Evolutionary conservation across 2,329 filamentous ascomycete species (phyloP), one percentile per base, ranked within the genome.

Genomic region (Fusarium poae): DNA sequence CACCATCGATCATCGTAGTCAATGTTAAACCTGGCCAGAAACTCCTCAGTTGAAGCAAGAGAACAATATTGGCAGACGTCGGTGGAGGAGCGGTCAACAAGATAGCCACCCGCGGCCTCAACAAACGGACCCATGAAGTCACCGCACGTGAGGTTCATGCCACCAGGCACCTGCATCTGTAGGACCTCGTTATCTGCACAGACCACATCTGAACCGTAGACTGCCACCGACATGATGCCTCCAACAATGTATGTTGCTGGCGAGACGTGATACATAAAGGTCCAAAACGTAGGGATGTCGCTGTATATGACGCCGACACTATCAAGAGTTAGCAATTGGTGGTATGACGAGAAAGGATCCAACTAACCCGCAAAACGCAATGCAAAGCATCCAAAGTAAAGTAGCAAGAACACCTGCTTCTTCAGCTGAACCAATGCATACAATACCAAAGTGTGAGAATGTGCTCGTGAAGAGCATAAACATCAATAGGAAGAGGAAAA

Each of bases 241-340:
- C 84, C 81, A 44, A 92, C 82, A 18, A 92, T 80, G 75, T 93
- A 93, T 0, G 89, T 92, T 70, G 92, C 88, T 1, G 91, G 90
- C 0, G 87, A 90, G 46, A 89, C 79, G 34, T 87, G 83, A 76
- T 92, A 91, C 87, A 91, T 89, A 80, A 90, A 91, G 56, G 85
- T 87, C 91, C 91, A 93, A 81, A 92, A 91, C 4, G 85, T 81
- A 0, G 91, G 89, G 10, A 92, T 83, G 1, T 82, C 78, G 0
- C 74, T 73, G 0, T 87, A 87, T 2, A 82, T 78, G 2, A 87
- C 88, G 50, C 92, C 82, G 39, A 93, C 88, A 79, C 88, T 83
- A 62, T 3, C 0, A 4, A 16, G 1, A 16, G 27, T 73, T 35
- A 73, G 64, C 20, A 15, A 81, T 73, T 18, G 16, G 9, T 3